Conservation (phyloP, 768 basidiomycete species). For the Asterophora parasitica region DNA sequence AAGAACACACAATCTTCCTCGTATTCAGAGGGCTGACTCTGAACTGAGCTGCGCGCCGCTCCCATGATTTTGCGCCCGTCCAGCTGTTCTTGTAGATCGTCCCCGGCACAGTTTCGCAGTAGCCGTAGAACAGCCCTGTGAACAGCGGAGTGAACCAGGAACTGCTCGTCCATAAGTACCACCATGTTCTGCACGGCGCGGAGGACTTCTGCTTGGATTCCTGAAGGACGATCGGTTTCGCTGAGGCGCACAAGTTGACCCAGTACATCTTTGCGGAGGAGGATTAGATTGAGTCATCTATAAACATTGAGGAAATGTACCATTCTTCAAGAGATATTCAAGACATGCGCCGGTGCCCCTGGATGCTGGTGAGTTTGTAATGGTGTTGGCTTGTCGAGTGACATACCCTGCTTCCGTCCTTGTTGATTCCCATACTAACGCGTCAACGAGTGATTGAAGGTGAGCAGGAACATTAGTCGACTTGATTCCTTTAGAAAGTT, state of each 20-base stretch:
- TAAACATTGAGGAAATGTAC: conserved; percentile 80
- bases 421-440: conserved; percentile 81
- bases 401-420: conserved; percentile 85
- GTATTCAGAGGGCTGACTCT: conserved; percentile 79
- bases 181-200: conserved; percentile 88
- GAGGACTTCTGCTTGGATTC: conserved; percentile 89
- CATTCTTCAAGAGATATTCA: conserved; percentile 82
- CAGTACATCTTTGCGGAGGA: conserved; percentile 58
- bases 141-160: conserved; percentile 86
- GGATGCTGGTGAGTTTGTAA: conserved; percentile 12
- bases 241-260: conserved; percentile 82
- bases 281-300: conserved; percentile 40
- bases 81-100: conserved; percentile 82
- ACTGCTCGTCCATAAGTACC: conserved; percentile 86
- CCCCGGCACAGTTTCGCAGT: conserved; percentile 85
- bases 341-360: conserved; percentile 87
- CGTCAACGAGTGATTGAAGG: conserved; percentile 77
- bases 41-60: conserved; percentile 68
- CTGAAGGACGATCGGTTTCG: conserved; percentile 78
- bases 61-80: conserved; percentile 81
- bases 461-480: conserved; percentile 77
- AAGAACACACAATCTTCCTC: conserved; percentile 76
- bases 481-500: conserved; percentile 73
- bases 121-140: conserved; percentile 85
- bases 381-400: conserved; percentile 5